These are phyloP conservation scores for Elaeagnus macrophylla DNA, from an alignment of 306 rosid genomes.

Conservation along the genomic window DNA sequence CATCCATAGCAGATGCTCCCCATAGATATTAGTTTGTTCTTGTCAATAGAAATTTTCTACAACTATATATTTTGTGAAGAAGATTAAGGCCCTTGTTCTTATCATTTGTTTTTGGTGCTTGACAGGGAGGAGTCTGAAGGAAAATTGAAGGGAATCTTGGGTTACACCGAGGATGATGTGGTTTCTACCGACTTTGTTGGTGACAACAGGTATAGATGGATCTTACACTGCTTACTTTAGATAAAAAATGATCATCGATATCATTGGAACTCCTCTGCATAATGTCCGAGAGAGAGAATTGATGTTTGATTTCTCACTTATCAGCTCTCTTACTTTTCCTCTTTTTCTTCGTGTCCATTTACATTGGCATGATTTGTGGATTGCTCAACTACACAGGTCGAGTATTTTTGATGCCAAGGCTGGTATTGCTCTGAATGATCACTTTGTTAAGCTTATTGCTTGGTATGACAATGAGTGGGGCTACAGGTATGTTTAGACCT, in stretches of 20 bases:
- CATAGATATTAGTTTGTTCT: too few species aligned
- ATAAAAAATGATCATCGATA: background rate
- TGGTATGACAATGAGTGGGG: conserved; percentile 87
- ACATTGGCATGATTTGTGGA: background rate
- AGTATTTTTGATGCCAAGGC: conserved; percentile 75
- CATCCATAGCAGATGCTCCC: too few species aligned
- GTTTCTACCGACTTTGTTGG: conserved; percentile 65
- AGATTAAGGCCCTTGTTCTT: conserved; percentile 1
- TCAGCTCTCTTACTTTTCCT: background rate
- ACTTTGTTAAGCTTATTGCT: conserved; percentile 41
- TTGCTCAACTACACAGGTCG: conserved; percentile 37
- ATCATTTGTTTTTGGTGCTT: background rate
- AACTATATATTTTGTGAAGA: too few species aligned
- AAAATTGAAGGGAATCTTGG: conserved; percentile 77
- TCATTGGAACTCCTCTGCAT: background rate
- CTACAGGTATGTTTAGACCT: conserved; percentile 43
- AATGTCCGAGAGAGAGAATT: background rate
- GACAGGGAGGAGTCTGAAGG: conserved; percentile 84
- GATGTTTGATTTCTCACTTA: too few species aligned
- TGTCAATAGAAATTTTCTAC: background rate
- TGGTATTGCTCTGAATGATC: conserved; percentile 53
- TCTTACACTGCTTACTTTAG: background rate
- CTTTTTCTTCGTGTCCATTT: background rate
- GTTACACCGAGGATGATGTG: conserved; percentile 84
- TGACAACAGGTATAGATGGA: conserved; percentile 46